These are phyloP conservation scores for Kodamaea fukazawae DNA, from an alignment of 805 yeast genomes.

Conservation along the genomic window DNA sequence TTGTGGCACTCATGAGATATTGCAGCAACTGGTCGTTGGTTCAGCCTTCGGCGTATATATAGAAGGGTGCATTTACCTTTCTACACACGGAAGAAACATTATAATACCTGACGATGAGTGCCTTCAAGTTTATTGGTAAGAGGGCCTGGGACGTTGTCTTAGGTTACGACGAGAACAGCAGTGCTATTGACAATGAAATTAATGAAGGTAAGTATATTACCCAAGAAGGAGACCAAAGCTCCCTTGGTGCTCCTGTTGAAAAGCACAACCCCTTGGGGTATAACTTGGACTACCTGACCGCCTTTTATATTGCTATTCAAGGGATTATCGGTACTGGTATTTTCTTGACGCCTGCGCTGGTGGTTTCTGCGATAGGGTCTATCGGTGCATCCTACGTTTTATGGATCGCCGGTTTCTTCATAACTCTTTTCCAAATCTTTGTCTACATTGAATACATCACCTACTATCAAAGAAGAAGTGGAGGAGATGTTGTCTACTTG, in stretches of 20 bases:
- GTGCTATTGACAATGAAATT: conserved; percentile 5
- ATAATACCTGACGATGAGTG: too few relatives aligned
- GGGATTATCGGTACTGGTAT: conserved; percentile 78
- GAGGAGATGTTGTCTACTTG: conserved; percentile 38
- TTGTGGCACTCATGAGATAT: too few relatives aligned
- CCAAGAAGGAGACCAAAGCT: conserved; percentile 15
- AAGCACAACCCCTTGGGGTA: conserved; percentile 36
- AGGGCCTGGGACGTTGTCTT: conserved; percentile 4
- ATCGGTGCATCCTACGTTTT: conserved; percentile 43
- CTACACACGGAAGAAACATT: too few relatives aligned
- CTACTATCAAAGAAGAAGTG: conserved; percentile 34
- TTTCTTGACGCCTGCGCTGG: conserved; percentile 64
- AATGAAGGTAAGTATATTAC: conserved; percentile 6
- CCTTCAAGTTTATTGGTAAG: neutral
- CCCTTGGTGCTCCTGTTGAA: conserved; percentile 43
- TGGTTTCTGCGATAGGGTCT: conserved; percentile 46
- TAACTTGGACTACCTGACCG: conserved; percentile 37
- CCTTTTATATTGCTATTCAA: conserved; percentile 63
- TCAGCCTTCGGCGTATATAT: too few relatives aligned
- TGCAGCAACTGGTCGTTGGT: too few relatives aligned
- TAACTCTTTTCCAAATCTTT: conserved; percentile 34
- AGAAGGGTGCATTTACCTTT: too few relatives aligned
- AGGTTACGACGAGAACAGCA: conserved; percentile 9
- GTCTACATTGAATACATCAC: conserved; percentile 43
- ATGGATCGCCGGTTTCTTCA: conserved; percentile 42